Percentiles rank a stretch among this genome's conserved stretches.
Conservation (phyloP, 2,329 filamentous ascomycete genomes). For the Epichloe typhina region DNA sequence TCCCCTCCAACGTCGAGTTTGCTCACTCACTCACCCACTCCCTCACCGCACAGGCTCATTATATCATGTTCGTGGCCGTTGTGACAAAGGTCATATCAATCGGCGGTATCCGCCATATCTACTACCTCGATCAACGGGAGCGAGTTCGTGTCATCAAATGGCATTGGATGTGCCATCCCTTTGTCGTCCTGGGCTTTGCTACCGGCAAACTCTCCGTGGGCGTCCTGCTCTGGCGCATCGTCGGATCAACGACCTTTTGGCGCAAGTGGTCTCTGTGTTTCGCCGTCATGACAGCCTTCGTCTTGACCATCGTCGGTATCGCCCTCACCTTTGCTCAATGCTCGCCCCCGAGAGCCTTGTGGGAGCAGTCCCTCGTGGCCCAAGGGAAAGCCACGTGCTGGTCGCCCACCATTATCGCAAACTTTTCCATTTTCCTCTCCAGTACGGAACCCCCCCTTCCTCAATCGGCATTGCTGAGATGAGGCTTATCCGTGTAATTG, state of each 20-base stretch:
- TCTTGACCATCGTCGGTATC: neutral
- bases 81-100: neutral
- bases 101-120: constrained; percentile 1
- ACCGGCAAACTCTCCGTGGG: constrained; percentile 4
- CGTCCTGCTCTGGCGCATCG: constrained; percentile 3
- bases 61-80: neutral
- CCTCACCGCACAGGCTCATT: neutral
- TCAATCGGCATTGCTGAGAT: no score
- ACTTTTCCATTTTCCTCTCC: constrained; percentile 3
- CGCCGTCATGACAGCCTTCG: neutral
- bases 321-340: constrained; percentile 4
- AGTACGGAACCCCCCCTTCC: neutral
- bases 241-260: constrained; percentile 3
- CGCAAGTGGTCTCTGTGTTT: constrained; percentile 2
- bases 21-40: no score
- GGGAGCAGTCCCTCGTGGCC: neutral
- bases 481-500: no score
- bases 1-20: no score
- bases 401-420: neutral
- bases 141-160: neutral
- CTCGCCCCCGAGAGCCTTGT: constrained; percentile 1
- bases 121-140: neutral
- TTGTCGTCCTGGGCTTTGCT: constrained; percentile 3
- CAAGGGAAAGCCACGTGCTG: neutral
- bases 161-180: constrained; percentile 4